Conservation (phyloP, 805 yeast species). For the Ogataea trehaloabstinens region DNA sequence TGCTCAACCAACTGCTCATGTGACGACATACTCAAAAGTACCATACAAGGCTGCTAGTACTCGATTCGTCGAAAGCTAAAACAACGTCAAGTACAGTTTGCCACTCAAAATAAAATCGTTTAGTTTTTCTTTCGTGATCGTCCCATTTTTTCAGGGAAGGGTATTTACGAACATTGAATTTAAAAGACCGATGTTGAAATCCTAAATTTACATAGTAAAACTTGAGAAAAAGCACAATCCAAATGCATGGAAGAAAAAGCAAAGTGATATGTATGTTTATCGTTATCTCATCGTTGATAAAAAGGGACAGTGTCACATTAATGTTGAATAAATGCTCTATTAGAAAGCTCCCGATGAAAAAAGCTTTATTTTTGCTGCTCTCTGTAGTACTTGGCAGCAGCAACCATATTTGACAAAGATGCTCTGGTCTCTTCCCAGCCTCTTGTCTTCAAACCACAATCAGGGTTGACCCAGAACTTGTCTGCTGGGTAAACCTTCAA, state of each 20-base stretch:
- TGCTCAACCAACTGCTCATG: constrained; percentile 24
- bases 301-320: constrained; percentile 27
- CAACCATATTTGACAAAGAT: constrained; percentile 97
- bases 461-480: constrained; percentile 99
- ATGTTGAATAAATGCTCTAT: constrained; percentile 37
- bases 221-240: constrained; percentile 26
- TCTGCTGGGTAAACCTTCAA: constrained; percentile 96
- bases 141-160: not conserved
- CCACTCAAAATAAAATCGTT: not conserved
- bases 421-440: constrained; percentile 98
- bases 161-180: not conserved
- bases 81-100: too few species aligned
- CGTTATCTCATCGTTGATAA: constrained; percentile 15
- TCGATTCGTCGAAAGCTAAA: too few species aligned
- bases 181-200: constrained; percentile 46
- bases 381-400: constrained; percentile 96
- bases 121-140: too few species aligned
- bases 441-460: constrained; percentile 99
- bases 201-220: constrained; percentile 33
- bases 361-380: constrained; percentile 29
- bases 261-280: constrained; percentile 9
- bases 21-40: constrained; percentile 15
- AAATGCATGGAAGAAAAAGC: constrained; percentile 14
- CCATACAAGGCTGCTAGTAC: constrained; percentile 1
- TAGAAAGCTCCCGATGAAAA: constrained; percentile 7